Conservation (phyloP, 139 green algal species). For the Micractinium conductrix region DNA sequence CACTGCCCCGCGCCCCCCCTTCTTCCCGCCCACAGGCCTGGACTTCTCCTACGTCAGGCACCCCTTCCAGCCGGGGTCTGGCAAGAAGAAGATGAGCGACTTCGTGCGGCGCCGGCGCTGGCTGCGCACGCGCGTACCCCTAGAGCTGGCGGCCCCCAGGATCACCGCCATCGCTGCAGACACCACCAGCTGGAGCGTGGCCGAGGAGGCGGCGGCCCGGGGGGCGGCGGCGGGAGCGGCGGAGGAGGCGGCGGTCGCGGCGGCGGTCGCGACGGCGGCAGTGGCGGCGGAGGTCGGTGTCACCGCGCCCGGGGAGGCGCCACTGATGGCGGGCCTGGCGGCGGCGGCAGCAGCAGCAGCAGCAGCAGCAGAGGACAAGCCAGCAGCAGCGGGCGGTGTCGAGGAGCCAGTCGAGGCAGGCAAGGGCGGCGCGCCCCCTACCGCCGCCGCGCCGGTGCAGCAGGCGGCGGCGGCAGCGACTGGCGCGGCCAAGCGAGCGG, state of each 20-base stretch:
- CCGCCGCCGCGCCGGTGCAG: too few relatives aligned
- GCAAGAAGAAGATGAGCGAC: conserved; percentile 55
- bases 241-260: neutral
- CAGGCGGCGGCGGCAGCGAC: too few relatives aligned
- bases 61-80: conserved; percentile 48
- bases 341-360: neutral
- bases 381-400: neutral
- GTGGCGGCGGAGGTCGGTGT: neutral
- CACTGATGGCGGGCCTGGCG: neutral
- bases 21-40: conserved; percentile 10
- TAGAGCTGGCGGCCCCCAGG: neutral
- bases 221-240: neutral
- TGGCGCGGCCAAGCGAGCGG: too few relatives aligned
- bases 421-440: neutral
- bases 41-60: conserved; percentile 69
- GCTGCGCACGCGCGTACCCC: conserved; percentile 59
- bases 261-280: neutral
- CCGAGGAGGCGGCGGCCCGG: neutral
- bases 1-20: neutral
- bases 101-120: conserved; percentile 73
- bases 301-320: neutral
- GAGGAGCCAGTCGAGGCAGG: neutral
- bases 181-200: conserved; percentile 1
- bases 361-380: neutral
- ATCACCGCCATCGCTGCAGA: conserved; percentile 4